Evolutionary conservation across 257 asterid genomes (phyloP).

Genomic region (Vinca minor): DNA sequence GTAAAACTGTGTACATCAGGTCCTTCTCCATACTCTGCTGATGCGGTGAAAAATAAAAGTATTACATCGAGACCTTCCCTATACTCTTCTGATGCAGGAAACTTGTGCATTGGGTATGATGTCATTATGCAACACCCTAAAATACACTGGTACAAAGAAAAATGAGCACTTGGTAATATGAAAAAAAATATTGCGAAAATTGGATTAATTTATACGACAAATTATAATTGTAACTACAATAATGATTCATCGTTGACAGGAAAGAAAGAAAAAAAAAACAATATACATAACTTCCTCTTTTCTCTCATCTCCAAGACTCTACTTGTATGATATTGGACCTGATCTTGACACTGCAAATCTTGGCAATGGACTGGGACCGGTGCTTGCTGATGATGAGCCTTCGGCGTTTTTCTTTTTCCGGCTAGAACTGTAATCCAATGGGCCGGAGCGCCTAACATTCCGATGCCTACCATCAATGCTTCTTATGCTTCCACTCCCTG

Average conservation of each 20-base stretch:
- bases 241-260: not conserved
- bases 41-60: too few relatives aligned
- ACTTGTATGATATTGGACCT: conserved; percentile 79
- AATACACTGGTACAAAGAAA: not conserved
- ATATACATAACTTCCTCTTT: conserved; percentile 29
- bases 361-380: conserved; percentile 89
- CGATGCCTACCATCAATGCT: conserved; percentile 44
- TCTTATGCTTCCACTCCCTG: conserved; percentile 35
- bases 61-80: too few relatives aligned
- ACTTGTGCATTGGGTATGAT: too few relatives aligned
- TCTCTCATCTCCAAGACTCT: conserved; percentile 17
- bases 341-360: conserved; percentile 92
- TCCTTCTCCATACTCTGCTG: too few relatives aligned
- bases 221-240: not conserved
- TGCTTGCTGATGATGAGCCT: conserved; percentile 79
- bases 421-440: conserved; percentile 68
- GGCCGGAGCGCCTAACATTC: conserved; percentile 77
- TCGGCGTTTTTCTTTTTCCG: conserved; percentile 57
- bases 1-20: too few relatives aligned
- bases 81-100: too few relatives aligned
- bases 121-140: too few relatives aligned
- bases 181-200: conserved; percentile 10
- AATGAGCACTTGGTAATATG: not conserved
- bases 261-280: too few relatives aligned
- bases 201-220: conserved; percentile 1